Evolutionary conservation across 169 alveolate genomes (phyloP), one percentile per base, ranked within the genome.

Genomic region (Cryptosporidium sp.): DNA sequence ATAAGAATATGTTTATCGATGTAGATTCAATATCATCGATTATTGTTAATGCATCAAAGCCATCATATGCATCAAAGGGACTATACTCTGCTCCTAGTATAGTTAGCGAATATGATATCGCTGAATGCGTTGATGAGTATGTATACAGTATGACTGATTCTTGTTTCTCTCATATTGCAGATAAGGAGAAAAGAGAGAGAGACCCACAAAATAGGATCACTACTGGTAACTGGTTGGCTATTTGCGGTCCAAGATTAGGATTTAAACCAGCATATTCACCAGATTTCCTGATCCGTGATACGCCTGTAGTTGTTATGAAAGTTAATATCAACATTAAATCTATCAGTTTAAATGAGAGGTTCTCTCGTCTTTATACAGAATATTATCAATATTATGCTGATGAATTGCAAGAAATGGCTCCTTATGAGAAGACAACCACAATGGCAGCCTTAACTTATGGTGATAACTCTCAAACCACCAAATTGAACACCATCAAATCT

Each of bases 391-490:
- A 80, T 29, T 80, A 80, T 21, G 75, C 75, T 5, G 75, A 65
- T 62, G 89, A 80, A 60, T 65, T 80, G 62, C 89, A 80, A 42
- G 75, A 80, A 37, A 80, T 80, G 89, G 23, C 89, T 9, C 80
- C 89, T 3, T 80, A 80, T 62, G 89, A 80, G 65, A 80, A 80
- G 42, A 60, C 75, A 12, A 80, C 89, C 14, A 80, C 75, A 62
- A 80, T 80, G 89, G 89, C 89, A 26, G 89, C 89, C 16, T 48
- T 80, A n/a, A 80, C 89, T 33, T 80, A 80, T 44, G 89, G 89
- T 18, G 89, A 80, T 39, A 80, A 80, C 35, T 80, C 69, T 10
- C 89, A 80, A 65, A 65, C 60, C 31, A 44, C 73, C 21, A 60
- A 62, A 60, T 65, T 80, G 6, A 80, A 65, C 33, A 80, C 89